These are phyloP conservation scores for Podospora sp. DNA, from an alignment of 495 filamentous ascomycete species.

Conservation along the genomic window DNA sequence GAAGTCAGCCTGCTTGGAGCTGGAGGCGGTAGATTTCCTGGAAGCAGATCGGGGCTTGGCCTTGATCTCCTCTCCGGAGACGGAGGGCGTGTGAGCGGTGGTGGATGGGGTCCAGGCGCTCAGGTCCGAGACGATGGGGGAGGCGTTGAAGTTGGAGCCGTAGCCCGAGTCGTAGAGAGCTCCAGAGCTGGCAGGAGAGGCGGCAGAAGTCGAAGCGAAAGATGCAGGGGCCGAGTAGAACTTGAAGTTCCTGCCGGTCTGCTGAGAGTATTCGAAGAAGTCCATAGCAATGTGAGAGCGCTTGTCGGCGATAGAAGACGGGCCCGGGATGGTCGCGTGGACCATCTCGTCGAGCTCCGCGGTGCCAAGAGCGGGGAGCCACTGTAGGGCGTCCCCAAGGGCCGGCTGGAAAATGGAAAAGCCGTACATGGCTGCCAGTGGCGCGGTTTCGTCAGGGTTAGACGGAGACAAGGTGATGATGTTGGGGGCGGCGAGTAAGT, in stretches of 20 bases:
- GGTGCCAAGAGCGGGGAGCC: slow-evolving; percentile 56
- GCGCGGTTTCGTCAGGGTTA: slow-evolving; percentile 6
- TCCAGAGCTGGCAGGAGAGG: slow-evolving; percentile 42
- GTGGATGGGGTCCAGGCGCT: slow-evolving; percentile 44
- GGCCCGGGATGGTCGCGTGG: slow-evolving; percentile 52
- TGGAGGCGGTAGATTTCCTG: slow-evolving; percentile 29
- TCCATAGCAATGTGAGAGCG: slow-evolving; percentile 56
- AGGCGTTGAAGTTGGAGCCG: slow-evolving; percentile 46
- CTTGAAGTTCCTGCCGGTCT: slow-evolving; percentile 52
- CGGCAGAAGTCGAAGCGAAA: slow-evolving; percentile 35
- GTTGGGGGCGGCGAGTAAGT: slow-evolving; percentile 2
- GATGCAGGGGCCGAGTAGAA: slow-evolving; percentile 52
- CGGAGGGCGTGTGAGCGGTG: slow-evolving; percentile 26
- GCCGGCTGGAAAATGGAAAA: slow-evolving; percentile 54
- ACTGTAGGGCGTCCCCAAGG: slow-evolving; percentile 54
- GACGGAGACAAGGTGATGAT: slow-evolving; percentile 11
- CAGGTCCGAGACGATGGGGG: slow-evolving; percentile 45
- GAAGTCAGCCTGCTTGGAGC: slow-evolving; percentile 43
- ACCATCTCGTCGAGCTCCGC: slow-evolving; percentile 57
- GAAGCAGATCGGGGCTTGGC: slow-evolving; percentile 23
- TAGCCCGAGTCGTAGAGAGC: slow-evolving; percentile 47
- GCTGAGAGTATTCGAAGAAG: slow-evolving; percentile 51
- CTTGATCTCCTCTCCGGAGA: slow-evolving; percentile 22
- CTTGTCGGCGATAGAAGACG: slow-evolving; percentile 55
- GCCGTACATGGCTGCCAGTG: slow-evolving; percentile 45